Conservation (phyloP, 2,329 filamentous ascomycete species). For the Ophiostoma sp. region DNA sequence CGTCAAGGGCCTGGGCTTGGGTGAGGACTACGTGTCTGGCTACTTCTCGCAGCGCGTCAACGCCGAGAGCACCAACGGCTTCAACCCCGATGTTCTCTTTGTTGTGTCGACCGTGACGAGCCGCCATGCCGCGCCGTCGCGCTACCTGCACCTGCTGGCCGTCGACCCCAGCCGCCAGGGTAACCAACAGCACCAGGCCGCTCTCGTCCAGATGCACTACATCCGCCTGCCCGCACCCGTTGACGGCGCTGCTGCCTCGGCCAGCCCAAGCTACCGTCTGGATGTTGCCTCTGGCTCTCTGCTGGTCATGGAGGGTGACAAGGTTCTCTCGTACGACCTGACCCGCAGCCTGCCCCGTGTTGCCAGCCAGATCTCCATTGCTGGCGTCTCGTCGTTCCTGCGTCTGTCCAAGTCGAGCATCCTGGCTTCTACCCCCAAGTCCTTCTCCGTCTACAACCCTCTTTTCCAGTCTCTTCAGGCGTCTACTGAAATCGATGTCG, state of each 20-base stretch:
- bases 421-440: conserved; percentile 53
- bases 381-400: conserved; percentile 56
- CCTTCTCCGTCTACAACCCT: conserved; percentile 62
- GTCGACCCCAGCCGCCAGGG: conserved; percentile 26
- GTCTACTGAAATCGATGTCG: conserved; percentile 41
- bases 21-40: conserved; percentile 48
- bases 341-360: conserved; percentile 57
- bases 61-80: conserved; percentile 37
- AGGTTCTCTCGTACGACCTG: conserved; percentile 59
- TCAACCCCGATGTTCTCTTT: conserved; percentile 50
- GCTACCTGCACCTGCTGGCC: conserved; percentile 37
- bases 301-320: conserved; percentile 51
- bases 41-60: conserved; percentile 45
- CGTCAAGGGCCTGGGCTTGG: conserved; percentile 51
- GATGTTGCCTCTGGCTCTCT: conserved; percentile 60
- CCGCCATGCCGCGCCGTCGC: conserved; percentile 29
- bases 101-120: conserved; percentile 42
- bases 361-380: conserved; percentile 48
- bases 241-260: background rate
- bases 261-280: conserved; percentile 44
- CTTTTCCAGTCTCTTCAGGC: conserved; percentile 60
- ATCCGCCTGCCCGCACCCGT: conserved; percentile 21
- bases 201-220: conserved; percentile 29
- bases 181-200: conserved; percentile 25
- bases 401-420: conserved; percentile 62